Evolutionary conservation across 306 rosid species (phyloP).

Genomic region (Purshia tridentata): DNA sequence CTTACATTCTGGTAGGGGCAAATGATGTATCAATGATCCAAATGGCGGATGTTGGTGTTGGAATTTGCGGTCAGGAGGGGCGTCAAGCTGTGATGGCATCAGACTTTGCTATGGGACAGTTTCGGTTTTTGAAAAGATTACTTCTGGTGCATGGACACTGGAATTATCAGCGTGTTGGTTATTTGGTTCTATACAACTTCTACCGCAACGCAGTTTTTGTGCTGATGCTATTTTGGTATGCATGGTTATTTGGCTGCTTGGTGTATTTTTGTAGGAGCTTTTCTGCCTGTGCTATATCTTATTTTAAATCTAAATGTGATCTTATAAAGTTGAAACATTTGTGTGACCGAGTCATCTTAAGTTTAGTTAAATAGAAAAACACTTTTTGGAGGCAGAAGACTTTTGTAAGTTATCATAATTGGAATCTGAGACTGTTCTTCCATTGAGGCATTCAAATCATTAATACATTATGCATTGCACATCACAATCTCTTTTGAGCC

Average conservation of each 20-base stretch:
- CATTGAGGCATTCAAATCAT: neutral
- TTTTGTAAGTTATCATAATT: neutral
- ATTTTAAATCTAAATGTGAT: neutral
- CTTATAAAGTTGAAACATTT: slow-evolving; percentile 1
- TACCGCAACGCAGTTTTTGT: slow-evolving; percentile 99
- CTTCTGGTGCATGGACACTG: slow-evolving; percentile 98
- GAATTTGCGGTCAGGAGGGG: slow-evolving; percentile 98
- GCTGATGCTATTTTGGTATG: slow-evolving; percentile 93
- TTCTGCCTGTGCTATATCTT: neutral
- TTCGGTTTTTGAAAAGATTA: slow-evolving; percentile 73
- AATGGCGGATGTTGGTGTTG: slow-evolving; percentile 99
- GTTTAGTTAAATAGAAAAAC: neutral
- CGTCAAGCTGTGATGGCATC: slow-evolving; percentile 99
- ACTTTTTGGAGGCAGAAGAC: neutral
- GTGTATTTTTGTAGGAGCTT: neutral
- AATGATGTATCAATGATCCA: slow-evolving; percentile 99
- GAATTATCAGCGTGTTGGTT: slow-evolving; percentile 98
- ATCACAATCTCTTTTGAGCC: neutral
- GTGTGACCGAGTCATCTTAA: neutral
- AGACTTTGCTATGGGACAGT: slow-evolving; percentile 99
- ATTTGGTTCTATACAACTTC: slow-evolving; percentile 89
- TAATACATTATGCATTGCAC: neutral
- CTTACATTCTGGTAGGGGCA: slow-evolving; percentile 63
- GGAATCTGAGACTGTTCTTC: neutral
- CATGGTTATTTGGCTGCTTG: slow-evolving; percentile 1